phyloP scores from a whole-genome alignment of 768 basidiomycete species.

The Leccinum sublutescens region DNA sequence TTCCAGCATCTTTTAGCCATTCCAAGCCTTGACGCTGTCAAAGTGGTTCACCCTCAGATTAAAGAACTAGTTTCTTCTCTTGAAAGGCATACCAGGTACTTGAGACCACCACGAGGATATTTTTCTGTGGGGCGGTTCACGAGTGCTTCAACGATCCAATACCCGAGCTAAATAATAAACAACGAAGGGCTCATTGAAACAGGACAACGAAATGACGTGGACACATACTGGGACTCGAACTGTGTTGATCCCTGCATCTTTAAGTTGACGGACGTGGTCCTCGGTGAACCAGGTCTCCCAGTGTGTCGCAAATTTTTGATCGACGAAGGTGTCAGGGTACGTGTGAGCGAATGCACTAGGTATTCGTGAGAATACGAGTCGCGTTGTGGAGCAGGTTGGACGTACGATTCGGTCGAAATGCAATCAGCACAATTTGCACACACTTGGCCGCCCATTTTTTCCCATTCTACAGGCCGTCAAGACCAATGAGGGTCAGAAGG shows the following conservation, averaged over 20 bases:
- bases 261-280: constrained; percentile 54
- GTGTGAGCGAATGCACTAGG: constrained; percentile 58
- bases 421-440: constrained; percentile 62
- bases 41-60: neutral
- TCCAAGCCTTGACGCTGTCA: constrained; percentile 58
- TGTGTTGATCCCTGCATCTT: constrained; percentile 62
- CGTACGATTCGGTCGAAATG: constrained; percentile 66
- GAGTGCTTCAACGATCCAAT: constrained; percentile 76
- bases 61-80: neutral
- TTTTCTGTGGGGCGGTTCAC: constrained; percentile 61
- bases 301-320: constrained; percentile 57
- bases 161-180: constrained; percentile 55
- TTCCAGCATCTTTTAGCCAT: constrained; percentile 60
- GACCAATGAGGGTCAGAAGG: neutral
- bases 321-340: constrained; percentile 53
- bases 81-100: constrained; percentile 49
- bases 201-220: neutral
- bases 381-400: neutral
- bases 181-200: neutral
- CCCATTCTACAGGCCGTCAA: constrained; percentile 52
- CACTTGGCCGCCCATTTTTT: constrained; percentile 65
- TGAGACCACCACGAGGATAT: constrained; percentile 69
- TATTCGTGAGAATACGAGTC: neutral
- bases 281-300: constrained; percentile 78
- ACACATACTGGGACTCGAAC: constrained; percentile 68